phyloP scores from a whole-genome alignment of 352 stramenopile species.

The Phytophthora pseudosyringae region DNA sequence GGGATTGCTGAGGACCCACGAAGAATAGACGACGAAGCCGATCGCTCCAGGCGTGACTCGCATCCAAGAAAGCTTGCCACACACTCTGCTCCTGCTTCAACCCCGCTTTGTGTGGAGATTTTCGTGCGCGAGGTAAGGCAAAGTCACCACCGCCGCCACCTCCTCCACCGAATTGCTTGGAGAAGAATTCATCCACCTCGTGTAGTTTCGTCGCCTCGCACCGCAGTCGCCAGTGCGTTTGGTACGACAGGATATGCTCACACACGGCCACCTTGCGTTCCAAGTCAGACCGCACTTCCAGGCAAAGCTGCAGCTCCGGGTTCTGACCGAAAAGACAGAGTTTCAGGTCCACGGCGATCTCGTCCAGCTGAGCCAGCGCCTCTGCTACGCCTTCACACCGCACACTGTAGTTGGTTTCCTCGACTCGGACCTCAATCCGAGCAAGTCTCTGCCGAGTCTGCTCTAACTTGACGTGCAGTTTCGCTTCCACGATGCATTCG shows the following conservation, averaged over 20 bases:
- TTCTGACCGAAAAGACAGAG: conserved; percentile 53
- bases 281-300: conserved; percentile 41
- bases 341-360: conserved; percentile 42
- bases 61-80: conserved; percentile 47
- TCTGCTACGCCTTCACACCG: conserved; percentile 40
- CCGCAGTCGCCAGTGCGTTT: conserved; percentile 48
- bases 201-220: conserved; percentile 61
- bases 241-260: conserved; percentile 46
- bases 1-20: conserved; percentile 24
- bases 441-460: conserved; percentile 38
- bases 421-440: conserved; percentile 38
- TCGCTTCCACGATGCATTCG: conserved; percentile 61
- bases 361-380: conserved; percentile 41
- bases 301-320: conserved; percentile 41
- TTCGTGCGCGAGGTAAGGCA: conserved; percentile 23
- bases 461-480: conserved; percentile 45
- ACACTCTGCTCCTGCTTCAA: conserved; percentile 27
- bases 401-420: conserved; percentile 51
- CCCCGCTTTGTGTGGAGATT: conserved; percentile 10
- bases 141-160: conserved; percentile 3
- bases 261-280: conserved; percentile 43
- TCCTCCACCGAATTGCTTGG: conserved; percentile 24
- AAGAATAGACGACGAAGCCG: conserved; percentile 52
- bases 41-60: conserved; percentile 48
- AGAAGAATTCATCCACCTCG: conserved; percentile 71